Percentiles rank a stretch among this genome's conserved stretches.
phyloP scores from a whole-genome alignment of 2,329 filamentous ascomycete species.

The Pseudopithomyces chartarum region DNA sequence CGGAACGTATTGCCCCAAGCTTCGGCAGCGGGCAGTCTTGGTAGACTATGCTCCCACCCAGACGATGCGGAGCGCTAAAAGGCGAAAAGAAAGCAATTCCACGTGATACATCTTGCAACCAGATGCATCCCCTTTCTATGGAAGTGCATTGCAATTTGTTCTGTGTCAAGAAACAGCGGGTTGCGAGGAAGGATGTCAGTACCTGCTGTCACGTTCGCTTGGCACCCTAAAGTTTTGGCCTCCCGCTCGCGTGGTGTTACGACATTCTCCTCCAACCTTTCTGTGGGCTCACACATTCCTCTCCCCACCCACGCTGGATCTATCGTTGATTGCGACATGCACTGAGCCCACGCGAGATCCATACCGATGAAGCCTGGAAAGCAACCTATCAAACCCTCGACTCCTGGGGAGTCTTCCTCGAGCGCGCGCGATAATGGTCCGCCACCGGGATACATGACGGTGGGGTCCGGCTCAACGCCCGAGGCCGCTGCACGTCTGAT shows the following conservation, averaged over 20 bases:
- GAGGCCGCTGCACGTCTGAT: slow-evolving; percentile 81
- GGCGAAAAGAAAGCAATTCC: not conserved
- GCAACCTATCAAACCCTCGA: slow-evolving; percentile 22
- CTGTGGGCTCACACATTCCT: slow-evolving; percentile 9
- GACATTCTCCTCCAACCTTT: slow-evolving; percentile 10
- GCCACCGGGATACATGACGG: slow-evolving; percentile 74
- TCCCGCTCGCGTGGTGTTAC: slow-evolving; percentile 21
- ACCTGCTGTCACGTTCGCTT: not conserved
- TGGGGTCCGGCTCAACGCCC: slow-evolving; percentile 80
- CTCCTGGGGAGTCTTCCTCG: slow-evolving; percentile 31
- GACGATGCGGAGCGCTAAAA: not conserved
- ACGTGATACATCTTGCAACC: not conserved
- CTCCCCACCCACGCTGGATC: slow-evolving; percentile 7
- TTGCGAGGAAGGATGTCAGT: not conserved
- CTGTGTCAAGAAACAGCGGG: not conserved
- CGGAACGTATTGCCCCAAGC: slow-evolving; percentile 1
- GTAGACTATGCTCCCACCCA: not conserved
- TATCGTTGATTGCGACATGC: slow-evolving; percentile 36
- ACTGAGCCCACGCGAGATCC: slow-evolving; percentile 17
- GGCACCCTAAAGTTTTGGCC: slow-evolving; percentile 2
- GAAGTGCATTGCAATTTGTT: not conserved
- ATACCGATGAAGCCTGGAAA: slow-evolving; percentile 40
- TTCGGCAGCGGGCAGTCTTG: slow-evolving; percentile 5
- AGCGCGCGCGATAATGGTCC: slow-evolving; percentile 30
- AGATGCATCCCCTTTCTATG: not conserved